These are phyloP conservation scores for Entomortierella lignicola DNA, from an alignment of 192 early-diverging fungal species.

Conservation along the genomic window DNA sequence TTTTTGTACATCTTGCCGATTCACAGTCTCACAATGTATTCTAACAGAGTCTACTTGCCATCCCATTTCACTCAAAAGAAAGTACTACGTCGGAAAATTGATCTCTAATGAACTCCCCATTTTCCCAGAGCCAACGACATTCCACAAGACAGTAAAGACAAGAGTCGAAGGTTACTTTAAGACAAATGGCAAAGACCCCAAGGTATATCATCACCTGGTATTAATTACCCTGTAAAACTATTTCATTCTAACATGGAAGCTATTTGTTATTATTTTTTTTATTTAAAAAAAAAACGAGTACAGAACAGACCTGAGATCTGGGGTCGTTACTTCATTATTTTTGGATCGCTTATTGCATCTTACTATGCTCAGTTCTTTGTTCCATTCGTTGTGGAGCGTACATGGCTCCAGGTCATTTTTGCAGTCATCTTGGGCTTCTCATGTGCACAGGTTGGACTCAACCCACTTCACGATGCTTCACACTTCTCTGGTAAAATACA, in stretches of 20 bases:
- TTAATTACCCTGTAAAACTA: too few relatives aligned
- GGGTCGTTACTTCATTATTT: constrained; percentile 63
- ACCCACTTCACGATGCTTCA: constrained; percentile 67
- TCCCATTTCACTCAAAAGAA: constrained; percentile 26
- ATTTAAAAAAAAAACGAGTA: constrained; percentile 7
- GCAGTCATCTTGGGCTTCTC: constrained; percentile 63
- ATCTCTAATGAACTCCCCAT: constrained; percentile 58
- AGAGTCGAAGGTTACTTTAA: constrained; percentile 65
- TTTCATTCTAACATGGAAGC: too few relatives aligned
- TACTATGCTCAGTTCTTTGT: constrained; percentile 62
- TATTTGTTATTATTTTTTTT: background rate
- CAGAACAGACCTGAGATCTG: constrained; percentile 58
- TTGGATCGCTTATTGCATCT: constrained; percentile 42
- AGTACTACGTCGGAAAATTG: constrained; percentile 58
- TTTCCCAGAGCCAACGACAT: constrained; percentile 61
- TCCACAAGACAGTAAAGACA: constrained; percentile 59
- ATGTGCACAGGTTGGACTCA: constrained; percentile 65
- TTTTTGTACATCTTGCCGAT: too few relatives aligned
- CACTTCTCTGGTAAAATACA: constrained; percentile 58
- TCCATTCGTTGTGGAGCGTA: constrained; percentile 56
- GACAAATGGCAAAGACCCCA: constrained; percentile 57
- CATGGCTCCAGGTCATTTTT: constrained; percentile 57
- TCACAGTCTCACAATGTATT: too few relatives aligned
- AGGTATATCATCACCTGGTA: constrained; percentile 42
- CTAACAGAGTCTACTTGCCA: background rate